Evolutionary conservation across 2,329 filamentous ascomycete species (phyloP).

Genomic region (Cladosporium phlei): DNA sequence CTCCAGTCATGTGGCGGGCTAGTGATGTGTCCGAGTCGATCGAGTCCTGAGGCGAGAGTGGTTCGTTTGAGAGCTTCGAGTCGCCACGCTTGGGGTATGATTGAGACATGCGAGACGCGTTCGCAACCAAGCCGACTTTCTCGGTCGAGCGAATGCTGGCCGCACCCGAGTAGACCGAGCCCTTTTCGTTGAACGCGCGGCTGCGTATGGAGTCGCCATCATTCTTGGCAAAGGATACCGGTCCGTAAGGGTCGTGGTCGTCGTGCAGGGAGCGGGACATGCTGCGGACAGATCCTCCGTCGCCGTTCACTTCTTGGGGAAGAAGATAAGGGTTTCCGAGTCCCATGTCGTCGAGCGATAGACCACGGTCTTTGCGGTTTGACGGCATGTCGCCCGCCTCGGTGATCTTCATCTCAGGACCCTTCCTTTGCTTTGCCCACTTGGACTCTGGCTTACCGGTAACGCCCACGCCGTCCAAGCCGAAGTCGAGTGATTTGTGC

Average conservation of each 20-base stretch:
- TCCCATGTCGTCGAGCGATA: slow-evolving; percentile 60
- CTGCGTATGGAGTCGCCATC: slow-evolving; percentile 30
- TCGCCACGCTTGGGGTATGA: slow-evolving; percentile 42
- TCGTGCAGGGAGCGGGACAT: slow-evolving; percentile 70
- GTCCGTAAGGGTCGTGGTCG: slow-evolving; percentile 80
- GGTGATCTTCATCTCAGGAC: slow-evolving; percentile 56
- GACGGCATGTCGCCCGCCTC: slow-evolving; percentile 44
- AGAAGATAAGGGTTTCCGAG: slow-evolving; percentile 85
- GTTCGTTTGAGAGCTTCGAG: slow-evolving; percentile 26
- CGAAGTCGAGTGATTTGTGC: slow-evolving; percentile 89
- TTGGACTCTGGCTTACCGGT: slow-evolving; percentile 28
- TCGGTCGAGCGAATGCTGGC: slow-evolving; percentile 38
- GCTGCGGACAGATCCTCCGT: slow-evolving; percentile 80
- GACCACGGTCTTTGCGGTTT: slow-evolving; percentile 36
- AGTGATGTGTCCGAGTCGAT: slow-evolving; percentile 13
- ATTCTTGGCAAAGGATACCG: slow-evolving; percentile 53
- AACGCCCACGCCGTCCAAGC: slow-evolving; percentile 52
- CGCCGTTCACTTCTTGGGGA: slow-evolving; percentile 73
- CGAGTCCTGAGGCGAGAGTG: slow-evolving; percentile 17
- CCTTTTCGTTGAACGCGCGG: slow-evolving; percentile 34
- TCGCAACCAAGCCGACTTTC: slow-evolving; percentile 49
- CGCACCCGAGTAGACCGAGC: slow-evolving; percentile 49
- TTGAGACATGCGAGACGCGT: slow-evolving; percentile 55
- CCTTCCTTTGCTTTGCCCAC: slow-evolving; percentile 39
- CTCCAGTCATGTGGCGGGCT: slow-evolving; percentile 23